These are phyloP conservation scores for Ophiostoma ips DNA, from an alignment of 2,329 filamentous ascomycete genomes.

Conservation along the genomic window DNA sequence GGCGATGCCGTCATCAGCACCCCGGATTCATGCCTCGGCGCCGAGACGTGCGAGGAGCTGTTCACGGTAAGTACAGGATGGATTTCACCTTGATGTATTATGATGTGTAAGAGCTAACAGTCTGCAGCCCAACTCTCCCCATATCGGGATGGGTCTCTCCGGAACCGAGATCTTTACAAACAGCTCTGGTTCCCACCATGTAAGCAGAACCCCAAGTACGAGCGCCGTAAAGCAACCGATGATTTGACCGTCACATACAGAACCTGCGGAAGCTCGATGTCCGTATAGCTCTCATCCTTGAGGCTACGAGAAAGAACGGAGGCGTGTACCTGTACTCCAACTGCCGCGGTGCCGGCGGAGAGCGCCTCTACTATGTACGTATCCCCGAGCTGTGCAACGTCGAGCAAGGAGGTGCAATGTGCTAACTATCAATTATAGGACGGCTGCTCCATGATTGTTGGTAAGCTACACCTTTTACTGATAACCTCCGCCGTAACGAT, in stretches of 20 bases:
- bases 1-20: constrained; percentile 52
- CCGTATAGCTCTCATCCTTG: constrained; percentile 48
- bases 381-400: not conserved
- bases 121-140: constrained; percentile 24
- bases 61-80: constrained; percentile 11
- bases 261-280: constrained; percentile 47
- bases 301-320: constrained; percentile 41
- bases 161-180: constrained; percentile 64
- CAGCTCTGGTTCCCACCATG: constrained; percentile 47
- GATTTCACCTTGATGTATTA: too few species aligned
- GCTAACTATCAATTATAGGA: constrained; percentile 21
- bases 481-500: not conserved
- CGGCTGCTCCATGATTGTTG: constrained; percentile 47
- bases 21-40: constrained; percentile 46
- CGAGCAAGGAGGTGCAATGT: too few species aligned
- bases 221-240: not conserved
- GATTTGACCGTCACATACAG: not conserved
- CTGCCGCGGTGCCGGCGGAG: constrained; percentile 27
- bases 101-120: not conserved
- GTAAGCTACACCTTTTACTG: not conserved
- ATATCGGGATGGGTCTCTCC: constrained; percentile 47
- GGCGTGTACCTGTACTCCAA: constrained; percentile 45
- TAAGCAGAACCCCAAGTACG: not conserved
- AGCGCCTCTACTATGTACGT: constrained; percentile 39
- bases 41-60: constrained; percentile 17